Conservation (phyloP, 2,329 filamentous ascomycete species). For the Aureobasidium vineae region DNA sequence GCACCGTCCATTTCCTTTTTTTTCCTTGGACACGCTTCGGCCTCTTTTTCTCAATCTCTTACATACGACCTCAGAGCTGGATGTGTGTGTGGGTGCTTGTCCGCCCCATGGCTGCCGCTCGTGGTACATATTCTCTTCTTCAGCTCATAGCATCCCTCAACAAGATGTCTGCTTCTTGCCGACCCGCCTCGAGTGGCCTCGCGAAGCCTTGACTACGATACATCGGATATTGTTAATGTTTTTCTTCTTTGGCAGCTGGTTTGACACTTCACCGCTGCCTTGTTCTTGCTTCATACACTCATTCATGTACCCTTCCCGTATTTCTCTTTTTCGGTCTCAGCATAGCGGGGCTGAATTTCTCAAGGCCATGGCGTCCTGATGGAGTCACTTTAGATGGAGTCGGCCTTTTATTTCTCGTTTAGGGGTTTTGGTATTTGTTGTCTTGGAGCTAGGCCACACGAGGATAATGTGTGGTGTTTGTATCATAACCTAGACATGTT, state of each 20-base stretch:
- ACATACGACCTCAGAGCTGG: conserved; percentile 19
- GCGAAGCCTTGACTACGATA: conserved; percentile 16
- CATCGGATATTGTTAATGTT: conserved; percentile 26
- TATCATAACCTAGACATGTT: conserved; percentile 26
- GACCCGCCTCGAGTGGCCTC: background rate
- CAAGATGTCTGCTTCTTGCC: background rate
- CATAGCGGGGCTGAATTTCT: conserved; percentile 25
- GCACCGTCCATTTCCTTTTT: conserved; percentile 1
- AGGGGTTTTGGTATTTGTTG: conserved; percentile 12
- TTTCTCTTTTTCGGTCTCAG: background rate
- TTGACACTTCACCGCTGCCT: background rate
- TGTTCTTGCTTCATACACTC: conserved; percentile 15
- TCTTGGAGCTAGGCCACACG: background rate
- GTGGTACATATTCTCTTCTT: conserved; percentile 22
- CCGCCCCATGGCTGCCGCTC: conserved; percentile 23
- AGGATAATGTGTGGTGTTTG: conserved; percentile 26
- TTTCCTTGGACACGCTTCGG: conserved; percentile 8
- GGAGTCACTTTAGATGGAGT: background rate
- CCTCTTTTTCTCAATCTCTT: conserved; percentile 9
- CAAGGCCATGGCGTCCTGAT: conserved; percentile 6
- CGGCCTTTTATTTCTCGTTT: background rate
- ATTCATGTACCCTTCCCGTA: conserved; percentile 15
- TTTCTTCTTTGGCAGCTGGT: background rate
- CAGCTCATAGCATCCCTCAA: background rate
- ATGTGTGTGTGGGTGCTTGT: conserved; percentile 21